Conservation (phyloP, 1,284 basidiomycete genomes). For the Sanguinoderma infundibulare region DNA sequence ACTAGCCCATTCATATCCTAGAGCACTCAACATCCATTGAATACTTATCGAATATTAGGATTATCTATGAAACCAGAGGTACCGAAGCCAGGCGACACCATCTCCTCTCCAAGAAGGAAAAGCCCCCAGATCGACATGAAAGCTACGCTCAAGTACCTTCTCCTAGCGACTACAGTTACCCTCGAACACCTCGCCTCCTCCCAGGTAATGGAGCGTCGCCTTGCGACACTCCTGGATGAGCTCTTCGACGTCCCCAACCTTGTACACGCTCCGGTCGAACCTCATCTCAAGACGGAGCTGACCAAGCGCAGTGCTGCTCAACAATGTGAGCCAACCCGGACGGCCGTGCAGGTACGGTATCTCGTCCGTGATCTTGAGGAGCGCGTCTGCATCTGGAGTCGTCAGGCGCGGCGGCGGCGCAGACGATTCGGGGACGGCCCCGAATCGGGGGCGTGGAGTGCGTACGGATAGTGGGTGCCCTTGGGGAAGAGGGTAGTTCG, state of each 20-base stretch:
- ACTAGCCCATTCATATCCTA: no score
- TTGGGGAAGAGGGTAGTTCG: slow-evolving; percentile 21
- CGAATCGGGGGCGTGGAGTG: not conserved
- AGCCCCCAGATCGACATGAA: not conserved
- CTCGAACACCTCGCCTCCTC: no score
- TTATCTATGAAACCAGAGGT: no score
- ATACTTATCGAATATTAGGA: no score
- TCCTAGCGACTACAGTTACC: no score
- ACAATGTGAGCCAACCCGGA: slow-evolving; percentile 27
- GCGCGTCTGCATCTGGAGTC: not conserved
- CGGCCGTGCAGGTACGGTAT: slow-evolving; percentile 27
- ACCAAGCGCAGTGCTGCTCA: slow-evolving; percentile 20
- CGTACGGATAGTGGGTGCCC: slow-evolving; percentile 17
- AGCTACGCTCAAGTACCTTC: no score
- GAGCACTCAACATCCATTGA: no score
- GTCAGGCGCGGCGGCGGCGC: not conserved
- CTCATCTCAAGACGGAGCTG: slow-evolving; percentile 20
- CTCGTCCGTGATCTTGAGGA: slow-evolving; percentile 15
- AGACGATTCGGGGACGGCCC: not conserved
- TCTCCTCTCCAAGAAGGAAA: no score
- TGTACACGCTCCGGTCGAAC: slow-evolving; percentile 30
- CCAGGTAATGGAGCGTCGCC: slow-evolving; percentile 25
- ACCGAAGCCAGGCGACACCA: no score
- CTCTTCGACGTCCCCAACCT: slow-evolving; percentile 20
- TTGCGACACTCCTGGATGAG: slow-evolving; percentile 27